phyloP scores from a whole-genome alignment of 2,329 filamentous ascomycete species.

The Ascochyta pisi region DNA sequence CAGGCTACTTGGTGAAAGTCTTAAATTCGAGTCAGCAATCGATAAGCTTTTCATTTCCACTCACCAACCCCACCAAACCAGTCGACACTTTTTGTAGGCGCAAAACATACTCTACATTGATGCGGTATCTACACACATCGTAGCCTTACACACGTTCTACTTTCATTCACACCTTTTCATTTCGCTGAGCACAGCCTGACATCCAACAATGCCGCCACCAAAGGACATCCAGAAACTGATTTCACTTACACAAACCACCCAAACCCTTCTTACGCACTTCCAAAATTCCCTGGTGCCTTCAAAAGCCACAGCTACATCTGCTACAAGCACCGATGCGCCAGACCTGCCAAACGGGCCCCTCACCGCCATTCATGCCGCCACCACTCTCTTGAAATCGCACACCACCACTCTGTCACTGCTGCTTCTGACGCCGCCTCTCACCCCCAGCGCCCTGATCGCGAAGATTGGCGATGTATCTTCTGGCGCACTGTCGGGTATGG shows the following conservation, averaged over 20 bases:
- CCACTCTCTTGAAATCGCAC: slow-evolving; percentile 78
- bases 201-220: slow-evolving; percentile 9
- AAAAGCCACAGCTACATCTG: slow-evolving; percentile 16
- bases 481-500: slow-evolving; percentile 75
- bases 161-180: neutral
- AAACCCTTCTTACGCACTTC: slow-evolving; percentile 46
- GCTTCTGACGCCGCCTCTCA: slow-evolving; percentile 86
- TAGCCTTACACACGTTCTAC: neutral
- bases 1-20: no score
- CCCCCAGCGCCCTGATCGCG: slow-evolving; percentile 73
- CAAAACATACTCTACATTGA: neutral
- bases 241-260: slow-evolving; percentile 45
- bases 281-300: slow-evolving; percentile 42
- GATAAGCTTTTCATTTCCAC: slow-evolving; percentile 11
- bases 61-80: slow-evolving; percentile 6
- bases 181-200: neutral
- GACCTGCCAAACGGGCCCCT: slow-evolving; percentile 57
- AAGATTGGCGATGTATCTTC: slow-evolving; percentile 76
- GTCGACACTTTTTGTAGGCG: slow-evolving; percentile 2
- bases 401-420: slow-evolving; percentile 87
- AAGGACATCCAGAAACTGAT: slow-evolving; percentile 41
- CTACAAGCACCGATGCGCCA: neutral
- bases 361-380: slow-evolving; percentile 72
- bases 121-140: neutral
- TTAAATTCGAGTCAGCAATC: slow-evolving; percentile 8